Evolutionary conservation across 2,329 filamentous ascomycete species (phyloP), one percentile per base, ranked within the genome.

Genomic region (Periconia sp.): DNA sequence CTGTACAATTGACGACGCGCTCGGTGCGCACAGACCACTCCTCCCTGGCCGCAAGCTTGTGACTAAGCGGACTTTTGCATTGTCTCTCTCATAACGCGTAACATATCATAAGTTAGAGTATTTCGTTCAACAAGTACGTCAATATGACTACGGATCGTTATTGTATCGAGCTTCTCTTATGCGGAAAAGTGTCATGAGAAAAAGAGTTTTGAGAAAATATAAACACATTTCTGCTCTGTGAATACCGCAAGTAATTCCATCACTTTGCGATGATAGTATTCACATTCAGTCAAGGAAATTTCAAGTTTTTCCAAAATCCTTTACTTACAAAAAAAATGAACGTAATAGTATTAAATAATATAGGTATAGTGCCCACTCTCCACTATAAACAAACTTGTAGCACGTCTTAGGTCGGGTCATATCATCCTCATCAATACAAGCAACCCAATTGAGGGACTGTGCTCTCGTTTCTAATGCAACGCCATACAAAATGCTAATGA

Each of bases 361-460:
- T 70, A 69, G 48, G 50, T 68, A 63, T 58, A 23, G 54, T 63
- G 46, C 62, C 59, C 64, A 63, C 54, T 55, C 58, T 45, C 50
- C 49, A 23, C 40, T 53, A 50, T 47, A 61, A 27, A 27, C 8
- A 70, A 37, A 37, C 33, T 5, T 3, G 6, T 14, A 3, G 11
- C 33, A 11, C 15, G 50, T 47, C 50, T 58, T 54, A 47, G 55
- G 59, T 33, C 43, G 42, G 23, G 23, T 27, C 23, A 27, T 27
- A 27, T 27, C 23, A 5, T 27, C 23, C 8, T 27, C 23, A 52
- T 41, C 54, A 47, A 63, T 53, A 57, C 56, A 43, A 52, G 20
- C 51, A 57, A 48, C 58, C 50, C 45, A 51, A 47, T 48, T 56
- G 56, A 59, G 54, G 52, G 31, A 47, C 58, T 55, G 54, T 53